Percentiles rank a stretch among this genome's conserved stretches.
Evolutionary conservation across 2,329 filamentous ascomycete genomes (phyloP).

Genomic region (Monosporascus sp.): DNA sequence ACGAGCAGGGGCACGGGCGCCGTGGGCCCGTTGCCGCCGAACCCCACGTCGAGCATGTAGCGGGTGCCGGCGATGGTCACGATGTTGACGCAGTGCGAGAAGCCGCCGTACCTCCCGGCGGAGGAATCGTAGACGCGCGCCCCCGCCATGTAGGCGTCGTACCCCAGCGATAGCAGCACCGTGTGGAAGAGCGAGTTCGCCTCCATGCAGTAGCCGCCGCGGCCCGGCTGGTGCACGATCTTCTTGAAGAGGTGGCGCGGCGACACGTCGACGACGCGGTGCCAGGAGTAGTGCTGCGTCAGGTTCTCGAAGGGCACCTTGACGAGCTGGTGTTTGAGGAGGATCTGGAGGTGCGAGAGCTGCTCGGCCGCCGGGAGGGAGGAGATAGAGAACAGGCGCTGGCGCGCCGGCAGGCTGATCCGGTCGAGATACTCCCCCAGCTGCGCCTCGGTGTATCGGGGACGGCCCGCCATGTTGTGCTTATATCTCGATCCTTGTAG

Average conservation of each 20-base stretch:
- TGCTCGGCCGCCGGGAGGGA: neutral
- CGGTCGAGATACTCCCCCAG: conserved; percentile 16
- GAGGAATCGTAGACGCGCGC: conserved; percentile 16
- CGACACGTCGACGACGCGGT: conserved; percentile 27
- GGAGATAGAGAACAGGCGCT: conserved; percentile 7
- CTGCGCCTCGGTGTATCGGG: conserved; percentile 10
- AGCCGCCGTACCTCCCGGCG: conserved; percentile 13
- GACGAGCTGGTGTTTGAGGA: conserved; percentile 32
- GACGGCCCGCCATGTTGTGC: conserved; percentile 15
- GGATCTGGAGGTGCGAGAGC: conserved; percentile 7
- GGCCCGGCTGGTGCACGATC: conserved; percentile 27
- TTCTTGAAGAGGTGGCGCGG: conserved; percentile 33
- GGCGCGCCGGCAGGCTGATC: conserved; percentile 11
- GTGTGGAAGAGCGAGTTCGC: conserved; percentile 38
- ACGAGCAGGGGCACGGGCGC: conserved; percentile 7
- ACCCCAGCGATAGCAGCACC: conserved; percentile 35
- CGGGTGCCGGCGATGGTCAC: conserved; percentile 8
- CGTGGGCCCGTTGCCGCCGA: conserved; percentile 17
- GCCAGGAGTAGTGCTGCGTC: conserved; percentile 35
- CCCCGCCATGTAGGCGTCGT: conserved; percentile 21
- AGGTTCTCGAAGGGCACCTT: conserved; percentile 44
- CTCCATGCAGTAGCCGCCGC: conserved; percentile 45
- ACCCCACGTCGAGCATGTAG: conserved; percentile 20
- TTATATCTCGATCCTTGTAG: neutral
- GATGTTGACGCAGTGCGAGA: conserved; percentile 24